phyloP scores from a whole-genome alignment of 2,329 filamentous ascomycete species.

The Neocatenulostroma microsporum region DNA sequence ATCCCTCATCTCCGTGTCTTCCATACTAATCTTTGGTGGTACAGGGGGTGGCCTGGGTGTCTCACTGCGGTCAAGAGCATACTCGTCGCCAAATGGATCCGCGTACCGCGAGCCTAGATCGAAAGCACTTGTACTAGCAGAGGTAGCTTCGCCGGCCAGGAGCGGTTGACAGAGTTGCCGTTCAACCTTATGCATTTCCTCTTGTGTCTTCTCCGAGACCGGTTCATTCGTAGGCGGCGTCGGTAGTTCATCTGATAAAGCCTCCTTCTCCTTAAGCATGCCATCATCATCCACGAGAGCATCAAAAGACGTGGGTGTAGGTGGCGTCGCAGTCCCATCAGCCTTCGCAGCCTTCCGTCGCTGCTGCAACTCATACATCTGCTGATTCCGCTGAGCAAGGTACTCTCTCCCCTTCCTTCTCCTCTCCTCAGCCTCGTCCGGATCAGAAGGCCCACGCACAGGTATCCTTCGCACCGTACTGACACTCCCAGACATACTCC shows the following conservation, averaged over 20 bases:
- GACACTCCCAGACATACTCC: slow-evolving; percentile 15
- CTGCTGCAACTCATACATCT: slow-evolving; percentile 28
- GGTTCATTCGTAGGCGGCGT: slow-evolving; percentile 15
- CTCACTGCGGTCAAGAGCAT: slow-evolving; percentile 32
- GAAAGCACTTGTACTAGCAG: slow-evolving; percentile 28
- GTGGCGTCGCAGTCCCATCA: slow-evolving; percentile 12
- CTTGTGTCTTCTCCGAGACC: slow-evolving; percentile 11
- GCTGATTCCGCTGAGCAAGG: slow-evolving; percentile 27
- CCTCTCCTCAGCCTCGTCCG: slow-evolving; percentile 27
- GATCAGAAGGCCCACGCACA: slow-evolving; percentile 22
- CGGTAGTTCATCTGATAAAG: slow-evolving; percentile 8
- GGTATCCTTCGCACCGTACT: slow-evolving; percentile 24
- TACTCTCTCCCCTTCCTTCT: slow-evolving; percentile 30
- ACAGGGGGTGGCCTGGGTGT: slow-evolving; percentile 36
- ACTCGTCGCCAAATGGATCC: slow-evolving; percentile 42
- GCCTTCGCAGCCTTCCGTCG: slow-evolving; percentile 16
- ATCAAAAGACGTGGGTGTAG: slow-evolving; percentile 25
- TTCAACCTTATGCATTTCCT: slow-evolving; percentile 22
- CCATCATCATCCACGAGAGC: slow-evolving; percentile 26
- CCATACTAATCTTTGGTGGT: slow-evolving; percentile 36
- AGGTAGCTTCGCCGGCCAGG: slow-evolving; percentile 13
- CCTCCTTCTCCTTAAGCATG: slow-evolving; percentile 17
- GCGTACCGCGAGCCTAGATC: slow-evolving; percentile 33
- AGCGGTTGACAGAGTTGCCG: slow-evolving; percentile 17
- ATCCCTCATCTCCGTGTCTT: slow-evolving; percentile 13